Conservation (phyloP, 257 asterid species). For the Capsicum pubescens region DNA sequence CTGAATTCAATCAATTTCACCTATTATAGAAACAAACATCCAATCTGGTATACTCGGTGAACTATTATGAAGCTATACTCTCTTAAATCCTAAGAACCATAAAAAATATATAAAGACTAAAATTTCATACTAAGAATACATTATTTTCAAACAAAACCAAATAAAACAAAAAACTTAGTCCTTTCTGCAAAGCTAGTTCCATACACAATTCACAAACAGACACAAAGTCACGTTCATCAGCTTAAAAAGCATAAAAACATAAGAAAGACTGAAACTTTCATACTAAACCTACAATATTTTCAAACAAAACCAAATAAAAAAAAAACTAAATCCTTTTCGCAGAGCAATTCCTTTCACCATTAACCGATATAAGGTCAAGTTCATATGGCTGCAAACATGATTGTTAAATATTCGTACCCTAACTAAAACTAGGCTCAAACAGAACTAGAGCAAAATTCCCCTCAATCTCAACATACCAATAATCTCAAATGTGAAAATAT, state of each 20-base stretch:
- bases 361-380: background rate
- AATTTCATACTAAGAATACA: background rate
- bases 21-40: background rate
- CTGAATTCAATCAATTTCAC: constrained; percentile 5
- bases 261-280: background rate
- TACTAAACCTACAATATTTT: background rate
- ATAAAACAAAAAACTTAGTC: background rate
- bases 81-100: background rate
- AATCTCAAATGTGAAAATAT: too few relatives aligned
- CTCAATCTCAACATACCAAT: too few relatives aligned
- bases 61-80: background rate
- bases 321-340: background rate
- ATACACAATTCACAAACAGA: background rate
- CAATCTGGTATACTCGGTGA: background rate
- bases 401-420: background rate
- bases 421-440: background rate
- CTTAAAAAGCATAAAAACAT: background rate
- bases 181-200: background rate
- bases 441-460: background rate
- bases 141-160: background rate
- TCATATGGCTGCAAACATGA: background rate
- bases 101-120: background rate
- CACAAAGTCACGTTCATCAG: background rate
- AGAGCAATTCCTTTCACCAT: background rate
- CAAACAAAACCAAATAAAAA: background rate